phyloP scores from a whole-genome alignment of 2,329 filamentous ascomycete genomes.

The Bipolaris victoriae region DNA sequence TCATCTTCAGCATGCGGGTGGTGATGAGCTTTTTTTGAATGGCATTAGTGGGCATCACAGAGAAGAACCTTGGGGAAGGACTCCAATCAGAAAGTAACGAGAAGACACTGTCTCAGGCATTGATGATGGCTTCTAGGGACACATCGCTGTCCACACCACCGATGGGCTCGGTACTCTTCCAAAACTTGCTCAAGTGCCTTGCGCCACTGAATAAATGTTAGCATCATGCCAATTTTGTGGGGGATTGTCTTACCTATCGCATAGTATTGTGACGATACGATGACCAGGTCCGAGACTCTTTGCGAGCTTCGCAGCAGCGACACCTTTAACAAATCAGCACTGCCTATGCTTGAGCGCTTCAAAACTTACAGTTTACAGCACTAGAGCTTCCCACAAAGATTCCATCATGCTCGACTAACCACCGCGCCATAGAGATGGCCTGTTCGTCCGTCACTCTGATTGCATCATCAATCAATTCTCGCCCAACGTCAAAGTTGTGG shows the following conservation, averaged over 20 bases:
- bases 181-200: conserved; percentile 83
- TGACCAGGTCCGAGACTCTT: conserved; percentile 66
- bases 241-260: conserved; percentile 60
- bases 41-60: not conserved
- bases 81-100: not conserved
- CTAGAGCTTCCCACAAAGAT: conserved; percentile 94
- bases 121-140: conserved; percentile 65
- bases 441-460: conserved; percentile 87
- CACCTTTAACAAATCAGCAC: conserved; percentile 48
- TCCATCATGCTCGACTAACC: conserved; percentile 93
- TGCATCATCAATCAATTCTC: conserved; percentile 87
- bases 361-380: conserved; percentile 81
- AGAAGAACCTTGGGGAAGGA: not conserved
- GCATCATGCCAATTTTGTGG: not conserved
- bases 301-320: conserved; percentile 74
- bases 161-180: conserved; percentile 73
- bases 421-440: conserved; percentile 91
- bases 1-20: conserved; percentile 13
- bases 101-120: conserved; percentile 23
- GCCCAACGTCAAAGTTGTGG: conserved; percentile 85
- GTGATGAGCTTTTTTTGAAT: conserved; percentile 12
- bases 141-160: conserved; percentile 57
- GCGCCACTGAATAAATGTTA: conserved; percentile 59
- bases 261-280: conserved; percentile 80
- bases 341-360: conserved; percentile 2